Percentiles rank a stretch among this genome's conserved stretches.
Evolutionary conservation across 495 filamentous ascomycete genomes (phyloP).

Genomic region (Xylaria telfairii): DNA sequence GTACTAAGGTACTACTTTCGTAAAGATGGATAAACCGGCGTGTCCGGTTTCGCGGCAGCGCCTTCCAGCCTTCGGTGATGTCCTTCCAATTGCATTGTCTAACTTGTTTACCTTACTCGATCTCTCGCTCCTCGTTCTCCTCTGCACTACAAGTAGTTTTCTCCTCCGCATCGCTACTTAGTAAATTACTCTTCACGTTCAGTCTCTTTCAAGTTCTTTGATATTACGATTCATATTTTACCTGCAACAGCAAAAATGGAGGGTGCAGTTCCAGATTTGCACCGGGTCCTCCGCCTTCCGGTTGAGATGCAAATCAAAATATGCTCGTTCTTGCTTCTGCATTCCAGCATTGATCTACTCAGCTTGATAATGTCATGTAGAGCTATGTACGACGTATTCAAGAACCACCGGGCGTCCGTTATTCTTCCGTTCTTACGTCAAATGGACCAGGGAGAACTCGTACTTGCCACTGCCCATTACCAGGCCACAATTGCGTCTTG

Average conservation of each 20-base stretch:
- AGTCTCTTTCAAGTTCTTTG: background rate
- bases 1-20: too few species aligned
- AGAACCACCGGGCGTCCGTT: background rate
- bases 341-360: background rate
- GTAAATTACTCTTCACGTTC: background rate
- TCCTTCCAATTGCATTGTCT: background rate
- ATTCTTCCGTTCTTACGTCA: background rate
- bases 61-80: background rate
- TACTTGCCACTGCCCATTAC: background rate
- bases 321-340: background rate
- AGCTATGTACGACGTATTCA: background rate
- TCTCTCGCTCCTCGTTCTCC: background rate
- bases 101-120: background rate
- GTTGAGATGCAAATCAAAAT: background rate
- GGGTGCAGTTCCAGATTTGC: background rate
- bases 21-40: background rate
- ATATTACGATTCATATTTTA: background rate
- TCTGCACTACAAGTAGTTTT: background rate
- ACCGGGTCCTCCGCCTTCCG: background rate
- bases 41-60: background rate
- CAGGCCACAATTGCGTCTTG: background rate
- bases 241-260: background rate
- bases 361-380: background rate
- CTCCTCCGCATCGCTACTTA: background rate
- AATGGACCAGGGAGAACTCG: background rate